These are phyloP conservation scores for Diaporthe aspalathi DNA, from an alignment of 2,329 filamentous ascomycete genomes.

Conservation along the genomic window DNA sequence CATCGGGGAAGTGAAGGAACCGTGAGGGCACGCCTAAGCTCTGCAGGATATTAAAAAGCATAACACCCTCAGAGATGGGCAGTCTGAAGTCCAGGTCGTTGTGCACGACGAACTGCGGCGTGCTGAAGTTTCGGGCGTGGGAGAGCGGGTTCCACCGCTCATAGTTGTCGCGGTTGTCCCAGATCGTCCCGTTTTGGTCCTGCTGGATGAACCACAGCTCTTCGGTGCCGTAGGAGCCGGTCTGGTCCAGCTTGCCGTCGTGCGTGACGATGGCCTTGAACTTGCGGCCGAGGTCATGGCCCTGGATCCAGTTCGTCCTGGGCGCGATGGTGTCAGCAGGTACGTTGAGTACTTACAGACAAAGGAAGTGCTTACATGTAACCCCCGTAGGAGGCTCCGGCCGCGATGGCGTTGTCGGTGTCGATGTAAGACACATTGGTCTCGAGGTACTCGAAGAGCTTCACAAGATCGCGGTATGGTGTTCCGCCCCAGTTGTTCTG, in stretches of 20 bases:
- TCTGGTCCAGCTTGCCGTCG: slow-evolving; percentile 55
- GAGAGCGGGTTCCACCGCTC: slow-evolving; percentile 59
- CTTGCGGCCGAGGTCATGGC: slow-evolving; percentile 63
- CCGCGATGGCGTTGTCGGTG: slow-evolving; percentile 60
- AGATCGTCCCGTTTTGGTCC: slow-evolving; percentile 63
- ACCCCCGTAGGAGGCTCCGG: slow-evolving; percentile 66
- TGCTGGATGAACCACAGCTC: slow-evolving; percentile 53
- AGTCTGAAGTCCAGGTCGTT: slow-evolving; percentile 75
- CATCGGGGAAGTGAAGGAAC: slow-evolving; percentile 76
- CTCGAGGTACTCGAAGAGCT: slow-evolving; percentile 63
- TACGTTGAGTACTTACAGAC: slow-evolving; percentile 10
- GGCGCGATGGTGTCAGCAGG: background rate
- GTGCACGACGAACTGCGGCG: slow-evolving; percentile 78
- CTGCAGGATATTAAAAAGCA: slow-evolving; percentile 77
- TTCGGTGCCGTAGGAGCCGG: slow-evolving; percentile 45
- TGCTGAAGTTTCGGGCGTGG: slow-evolving; percentile 68
- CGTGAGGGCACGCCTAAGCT: slow-evolving; percentile 72
- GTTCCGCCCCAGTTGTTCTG: slow-evolving; percentile 61
- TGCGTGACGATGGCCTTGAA: slow-evolving; percentile 69
- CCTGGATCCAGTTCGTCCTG: slow-evolving; percentile 57
- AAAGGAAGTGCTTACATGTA: slow-evolving; percentile 57
- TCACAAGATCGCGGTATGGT: slow-evolving; percentile 67
- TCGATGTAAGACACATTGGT: slow-evolving; percentile 63
- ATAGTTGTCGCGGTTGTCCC: slow-evolving; percentile 46
- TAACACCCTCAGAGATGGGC: slow-evolving; percentile 74